Evolutionary conservation across 495 filamentous ascomycete species (phyloP).

Genomic region (Tuber umbilicatum): DNA sequence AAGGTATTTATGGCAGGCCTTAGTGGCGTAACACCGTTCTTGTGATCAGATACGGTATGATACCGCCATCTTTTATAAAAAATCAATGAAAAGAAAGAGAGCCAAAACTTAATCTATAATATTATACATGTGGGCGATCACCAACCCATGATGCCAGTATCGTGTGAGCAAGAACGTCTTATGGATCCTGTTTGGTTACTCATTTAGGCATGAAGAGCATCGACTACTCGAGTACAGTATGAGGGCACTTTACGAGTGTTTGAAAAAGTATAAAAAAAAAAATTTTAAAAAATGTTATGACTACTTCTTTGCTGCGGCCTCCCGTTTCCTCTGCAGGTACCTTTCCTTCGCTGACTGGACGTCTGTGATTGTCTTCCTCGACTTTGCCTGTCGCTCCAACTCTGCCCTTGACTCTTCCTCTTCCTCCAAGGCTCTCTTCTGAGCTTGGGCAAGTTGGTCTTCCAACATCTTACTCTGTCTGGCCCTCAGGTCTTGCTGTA

Average conservation of each 20-base stretch:
- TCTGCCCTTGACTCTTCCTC: constrained; percentile 64
- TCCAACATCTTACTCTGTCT: constrained; percentile 84
- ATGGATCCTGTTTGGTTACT: background rate
- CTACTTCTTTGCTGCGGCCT: constrained; percentile 51
- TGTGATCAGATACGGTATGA: background rate
- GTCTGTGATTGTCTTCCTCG: constrained; percentile 64
- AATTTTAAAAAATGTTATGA: background rate
- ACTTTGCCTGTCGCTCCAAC: constrained; percentile 65
- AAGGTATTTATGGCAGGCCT: background rate
- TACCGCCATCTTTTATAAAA: background rate
- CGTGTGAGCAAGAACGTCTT: background rate
- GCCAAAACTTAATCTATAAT: background rate
- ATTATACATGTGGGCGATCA: background rate
- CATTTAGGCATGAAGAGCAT: background rate
- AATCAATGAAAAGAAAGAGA: background rate
- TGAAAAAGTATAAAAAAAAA: background rate
- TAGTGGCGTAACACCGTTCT: background rate
- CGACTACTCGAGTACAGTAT: too few relatives aligned
- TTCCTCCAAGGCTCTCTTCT: constrained; percentile 65
- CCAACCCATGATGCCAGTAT: background rate
- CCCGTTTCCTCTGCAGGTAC: constrained; percentile 76
- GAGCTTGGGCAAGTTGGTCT: constrained; percentile 65
- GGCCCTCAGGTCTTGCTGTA: constrained; percentile 59
- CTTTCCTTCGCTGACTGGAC: constrained; percentile 80
- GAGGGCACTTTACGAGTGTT: background rate